These are phyloP conservation scores for Nymphaea thermarum DNA, from an alignment of 164 flowering plant species.

Conservation along the genomic window DNA sequence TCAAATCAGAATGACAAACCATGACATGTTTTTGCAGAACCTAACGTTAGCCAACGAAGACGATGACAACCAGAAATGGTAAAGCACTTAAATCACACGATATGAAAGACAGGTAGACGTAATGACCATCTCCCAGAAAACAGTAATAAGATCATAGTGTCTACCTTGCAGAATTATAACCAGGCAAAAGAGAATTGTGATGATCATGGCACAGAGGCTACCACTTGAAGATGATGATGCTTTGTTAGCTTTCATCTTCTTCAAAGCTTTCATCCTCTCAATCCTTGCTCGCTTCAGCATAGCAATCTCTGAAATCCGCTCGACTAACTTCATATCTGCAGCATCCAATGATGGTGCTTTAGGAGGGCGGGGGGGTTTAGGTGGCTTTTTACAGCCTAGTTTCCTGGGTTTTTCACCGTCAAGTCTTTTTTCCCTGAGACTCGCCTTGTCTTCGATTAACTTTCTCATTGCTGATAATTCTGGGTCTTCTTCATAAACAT, in stretches of 20 bases:
- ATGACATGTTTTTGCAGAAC: too few relatives aligned
- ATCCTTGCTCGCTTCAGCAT: conserved; percentile 62
- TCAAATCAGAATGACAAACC: too few relatives aligned
- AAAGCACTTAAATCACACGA: too few relatives aligned
- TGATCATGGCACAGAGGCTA: conserved; percentile 40
- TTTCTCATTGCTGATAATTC: conserved; percentile 7
- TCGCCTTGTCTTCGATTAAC: conserved; percentile 5
- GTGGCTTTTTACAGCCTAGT: conserved; percentile 33
- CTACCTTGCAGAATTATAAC: conserved; percentile 59
- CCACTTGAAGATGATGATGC: conserved; percentile 24
- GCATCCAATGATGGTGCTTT: conserved; percentile 55
- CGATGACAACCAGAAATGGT: too few relatives aligned
- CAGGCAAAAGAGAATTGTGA: conserved; percentile 51
- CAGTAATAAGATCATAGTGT: neutral
- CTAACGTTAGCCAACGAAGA: too few relatives aligned
- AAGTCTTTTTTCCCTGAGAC: conserved; percentile 14
- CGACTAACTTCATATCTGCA: conserved; percentile 53
- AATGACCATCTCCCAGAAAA: too few relatives aligned
- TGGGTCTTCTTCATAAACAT: conserved; percentile 11
- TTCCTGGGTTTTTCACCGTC: conserved; percentile 41
- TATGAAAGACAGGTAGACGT: too few relatives aligned
- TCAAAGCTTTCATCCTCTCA: conserved; percentile 40
- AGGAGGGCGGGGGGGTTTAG: conserved; percentile 71
- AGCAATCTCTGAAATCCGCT: conserved; percentile 54
- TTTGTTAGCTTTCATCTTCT: conserved; percentile 28